Percentiles rank a stretch among this genome's conserved stretches.
phyloP scores from a whole-genome alignment of 2,329 filamentous ascomycete species.

The Trichoderma cornu-damae region DNA sequence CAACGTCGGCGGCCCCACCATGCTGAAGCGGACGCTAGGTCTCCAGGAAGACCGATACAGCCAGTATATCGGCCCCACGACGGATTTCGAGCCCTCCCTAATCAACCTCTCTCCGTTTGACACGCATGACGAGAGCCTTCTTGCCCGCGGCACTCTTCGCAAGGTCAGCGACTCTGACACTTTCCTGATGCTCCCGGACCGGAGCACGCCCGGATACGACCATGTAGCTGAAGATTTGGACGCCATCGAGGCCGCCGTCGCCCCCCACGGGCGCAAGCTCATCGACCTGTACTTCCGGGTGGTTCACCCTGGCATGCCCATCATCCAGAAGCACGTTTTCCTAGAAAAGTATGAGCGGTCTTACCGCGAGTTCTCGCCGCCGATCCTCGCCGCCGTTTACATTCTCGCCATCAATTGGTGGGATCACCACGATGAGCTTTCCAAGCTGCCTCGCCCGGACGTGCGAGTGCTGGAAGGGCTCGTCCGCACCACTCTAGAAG shows the following conservation, averaged over 20 bases:
- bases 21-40: conserved; percentile 65
- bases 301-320: conserved; percentile 76
- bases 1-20: conserved; percentile 60
- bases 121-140: conserved; percentile 71
- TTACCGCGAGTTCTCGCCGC: conserved; percentile 68
- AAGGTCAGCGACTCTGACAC: conserved; percentile 74
- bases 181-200: conserved; percentile 74
- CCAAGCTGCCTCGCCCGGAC: conserved; percentile 62
- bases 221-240: conserved; percentile 64
- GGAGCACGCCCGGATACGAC: conserved; percentile 64
- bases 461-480: conserved; percentile 68
- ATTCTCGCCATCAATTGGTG: conserved; percentile 86
- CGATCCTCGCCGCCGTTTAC: conserved; percentile 74
- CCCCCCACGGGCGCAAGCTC: conserved; percentile 69
- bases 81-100: conserved; percentile 76
- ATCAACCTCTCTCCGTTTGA: conserved; percentile 78
- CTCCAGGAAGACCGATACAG: conserved; percentile 74
- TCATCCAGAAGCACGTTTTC: conserved; percentile 76
- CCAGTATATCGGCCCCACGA: conserved; percentile 78
- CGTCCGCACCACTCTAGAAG: conserved; percentile 65
- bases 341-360: conserved; percentile 70
- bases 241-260: conserved; percentile 69
- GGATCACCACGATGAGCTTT: conserved; percentile 65
- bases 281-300: conserved; percentile 77
- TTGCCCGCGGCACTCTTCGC: conserved; percentile 63